phyloP scores from a whole-genome alignment of 495 filamentous ascomycete genomes.

The Apodospora peruviana region DNA sequence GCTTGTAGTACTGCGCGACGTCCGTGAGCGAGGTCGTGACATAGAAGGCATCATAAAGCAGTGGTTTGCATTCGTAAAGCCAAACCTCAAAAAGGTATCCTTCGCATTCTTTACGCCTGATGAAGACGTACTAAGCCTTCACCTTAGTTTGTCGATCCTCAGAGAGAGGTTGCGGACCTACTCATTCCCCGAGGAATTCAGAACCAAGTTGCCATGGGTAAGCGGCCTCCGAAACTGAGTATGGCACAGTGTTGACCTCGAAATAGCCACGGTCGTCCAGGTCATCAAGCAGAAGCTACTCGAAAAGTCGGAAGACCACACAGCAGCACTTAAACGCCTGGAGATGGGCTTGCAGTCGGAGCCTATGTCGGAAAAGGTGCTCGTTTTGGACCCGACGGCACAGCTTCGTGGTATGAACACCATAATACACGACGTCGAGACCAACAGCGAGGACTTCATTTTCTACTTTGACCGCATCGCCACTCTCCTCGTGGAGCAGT shows the following conservation, averaged over 20 bases:
- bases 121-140: conserved; percentile 1
- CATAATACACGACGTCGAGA: conserved; percentile 76
- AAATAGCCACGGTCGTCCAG: conserved; percentile 76
- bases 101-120: not conserved
- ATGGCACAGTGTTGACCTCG: conserved; percentile 9
- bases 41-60: conserved; percentile 96
- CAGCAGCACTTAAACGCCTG: conserved; percentile 65
- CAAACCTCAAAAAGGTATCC: conserved; percentile 68
- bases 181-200: conserved; percentile 93
- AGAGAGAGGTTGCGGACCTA: conserved; percentile 82
- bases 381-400: conserved; percentile 63
- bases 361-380: conserved; percentile 65
- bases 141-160: conserved; percentile 74
- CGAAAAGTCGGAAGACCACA: conserved; percentile 81
- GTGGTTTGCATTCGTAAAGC: conserved; percentile 94
- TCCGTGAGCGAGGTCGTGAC: conserved; percentile 75
- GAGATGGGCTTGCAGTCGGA: conserved; percentile 61
- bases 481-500: conserved; percentile 80
- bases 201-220: conserved; percentile 87
- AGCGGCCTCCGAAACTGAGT: conserved; percentile 9
- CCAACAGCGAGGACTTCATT: conserved; percentile 81
- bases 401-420: conserved; percentile 87
- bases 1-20: conserved; percentile 71
- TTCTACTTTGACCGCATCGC: conserved; percentile 92
- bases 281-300: conserved; percentile 78